phyloP scores from a whole-genome alignment of 228 moss, liverwort and hornwort species.

The Sphagnum fallax region DNA sequence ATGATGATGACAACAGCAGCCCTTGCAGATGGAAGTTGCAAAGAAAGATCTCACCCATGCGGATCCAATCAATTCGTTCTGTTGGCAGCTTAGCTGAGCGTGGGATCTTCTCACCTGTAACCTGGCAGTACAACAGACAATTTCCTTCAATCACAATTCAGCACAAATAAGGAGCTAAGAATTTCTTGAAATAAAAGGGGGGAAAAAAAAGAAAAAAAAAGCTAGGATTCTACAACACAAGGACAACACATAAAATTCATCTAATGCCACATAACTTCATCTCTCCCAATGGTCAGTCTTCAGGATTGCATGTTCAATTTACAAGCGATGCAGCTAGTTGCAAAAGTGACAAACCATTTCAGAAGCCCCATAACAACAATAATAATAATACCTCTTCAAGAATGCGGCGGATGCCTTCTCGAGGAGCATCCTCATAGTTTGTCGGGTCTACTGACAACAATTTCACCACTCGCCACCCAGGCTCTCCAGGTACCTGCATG shows the following conservation, averaged over 20 bases:
- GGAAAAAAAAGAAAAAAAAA: no score
- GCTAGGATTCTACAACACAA: no score
- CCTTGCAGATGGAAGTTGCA: no score
- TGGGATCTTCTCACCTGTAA: slow-evolving; percentile 68
- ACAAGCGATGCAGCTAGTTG: not conserved
- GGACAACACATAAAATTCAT: no score
- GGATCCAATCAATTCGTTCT: slow-evolving; percentile 90
- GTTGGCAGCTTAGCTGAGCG: slow-evolving; percentile 88
- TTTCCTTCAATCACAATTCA: no score
- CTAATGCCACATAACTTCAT: no score
- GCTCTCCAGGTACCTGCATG: slow-evolving; percentile 62
- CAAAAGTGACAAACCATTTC: not conserved
- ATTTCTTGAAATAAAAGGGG: no score
- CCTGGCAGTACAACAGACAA: slow-evolving; percentile 13
- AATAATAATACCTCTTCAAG: slow-evolving; percentile 48
- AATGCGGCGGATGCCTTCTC: slow-evolving; percentile 92
- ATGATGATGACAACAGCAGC: no score
- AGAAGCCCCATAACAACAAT: not conserved
- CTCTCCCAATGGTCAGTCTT: no score
- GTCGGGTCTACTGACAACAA: slow-evolving; percentile 86
- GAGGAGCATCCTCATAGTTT: slow-evolving; percentile 95
- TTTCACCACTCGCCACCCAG: slow-evolving; percentile 77
- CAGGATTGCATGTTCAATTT: no score
- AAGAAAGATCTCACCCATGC: slow-evolving; percentile 56
- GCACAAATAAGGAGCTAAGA: no score